Evolutionary conservation across 2,329 filamentous ascomycete species (phyloP).

Genomic region (Exophiala alcalophila): DNA sequence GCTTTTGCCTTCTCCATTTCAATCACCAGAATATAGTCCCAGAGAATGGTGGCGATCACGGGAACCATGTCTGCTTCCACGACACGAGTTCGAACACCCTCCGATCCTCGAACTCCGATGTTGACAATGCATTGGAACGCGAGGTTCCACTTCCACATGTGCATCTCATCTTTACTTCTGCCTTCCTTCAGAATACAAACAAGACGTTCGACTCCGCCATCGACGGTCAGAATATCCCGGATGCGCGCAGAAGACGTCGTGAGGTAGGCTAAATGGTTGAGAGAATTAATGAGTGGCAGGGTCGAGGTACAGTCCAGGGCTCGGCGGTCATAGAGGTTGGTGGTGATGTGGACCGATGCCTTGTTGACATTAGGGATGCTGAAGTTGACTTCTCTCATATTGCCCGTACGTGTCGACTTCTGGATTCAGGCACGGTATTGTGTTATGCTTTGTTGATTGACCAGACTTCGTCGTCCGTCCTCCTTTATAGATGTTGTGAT

Average conservation of each 20-base stretch:
- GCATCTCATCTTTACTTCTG: slow-evolving; percentile 96
- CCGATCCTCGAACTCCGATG: slow-evolving; percentile 93
- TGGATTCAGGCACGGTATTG: slow-evolving; percentile 1
- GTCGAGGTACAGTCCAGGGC: slow-evolving; percentile 98
- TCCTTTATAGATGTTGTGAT: too few species aligned
- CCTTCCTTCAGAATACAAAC: slow-evolving; percentile 98
- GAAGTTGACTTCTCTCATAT: slow-evolving; percentile 99
- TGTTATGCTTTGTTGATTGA: too few species aligned
- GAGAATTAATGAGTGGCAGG: slow-evolving; percentile 93
- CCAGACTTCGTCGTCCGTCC: too few species aligned
- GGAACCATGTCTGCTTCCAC: slow-evolving; percentile 99
- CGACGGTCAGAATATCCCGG: slow-evolving; percentile 94
- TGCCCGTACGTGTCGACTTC: slow-evolving; percentile 36
- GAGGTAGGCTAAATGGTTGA: slow-evolving; percentile 97
- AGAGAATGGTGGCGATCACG: slow-evolving; percentile 94
- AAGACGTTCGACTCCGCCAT: slow-evolving; percentile 94
- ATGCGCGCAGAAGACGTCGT: slow-evolving; percentile 97
- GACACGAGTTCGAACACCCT: slow-evolving; percentile 87
- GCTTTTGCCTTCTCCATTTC: slow-evolving; percentile 86
- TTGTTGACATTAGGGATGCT: slow-evolving; percentile 99
- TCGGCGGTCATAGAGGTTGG: slow-evolving; percentile 93
- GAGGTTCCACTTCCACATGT: slow-evolving; percentile 99
- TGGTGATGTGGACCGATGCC: slow-evolving; percentile 97
- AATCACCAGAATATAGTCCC: slow-evolving; percentile 96
- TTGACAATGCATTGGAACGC: slow-evolving; percentile 99